Conservation (phyloP, 164 flowering plant genomes). For the Piper longum region DNA sequence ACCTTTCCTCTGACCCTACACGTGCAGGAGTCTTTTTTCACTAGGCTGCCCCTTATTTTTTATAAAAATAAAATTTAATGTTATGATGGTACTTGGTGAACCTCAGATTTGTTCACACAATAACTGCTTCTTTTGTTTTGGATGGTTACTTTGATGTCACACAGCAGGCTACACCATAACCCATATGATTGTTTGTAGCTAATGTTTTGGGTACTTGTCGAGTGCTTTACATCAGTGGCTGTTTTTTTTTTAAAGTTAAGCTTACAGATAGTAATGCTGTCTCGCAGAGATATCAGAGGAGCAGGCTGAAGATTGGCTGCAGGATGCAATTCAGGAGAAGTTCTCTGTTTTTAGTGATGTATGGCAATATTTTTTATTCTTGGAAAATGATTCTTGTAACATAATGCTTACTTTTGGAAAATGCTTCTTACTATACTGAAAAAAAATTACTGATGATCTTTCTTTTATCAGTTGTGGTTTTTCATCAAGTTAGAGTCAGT, state of each 20-base stretch:
- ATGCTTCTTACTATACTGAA: background rate
- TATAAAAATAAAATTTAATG: too few relatives aligned
- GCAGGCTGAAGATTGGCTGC: slow-evolving; percentile 90
- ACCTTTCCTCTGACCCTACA: too few relatives aligned
- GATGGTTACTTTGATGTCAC: too few relatives aligned
- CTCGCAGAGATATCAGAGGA: slow-evolving; percentile 80
- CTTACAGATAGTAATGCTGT: background rate
- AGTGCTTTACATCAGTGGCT: background rate
- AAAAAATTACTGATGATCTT: background rate
- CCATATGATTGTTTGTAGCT: too few relatives aligned
- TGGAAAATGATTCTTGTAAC: too few relatives aligned
- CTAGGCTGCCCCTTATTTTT: too few relatives aligned
- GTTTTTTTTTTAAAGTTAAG: background rate
- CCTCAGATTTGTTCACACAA: too few relatives aligned
- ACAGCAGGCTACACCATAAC: too few relatives aligned
- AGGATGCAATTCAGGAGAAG: slow-evolving; percentile 88
- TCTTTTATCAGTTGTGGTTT: background rate
- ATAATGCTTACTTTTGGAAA: too few relatives aligned
- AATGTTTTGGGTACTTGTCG: background rate
- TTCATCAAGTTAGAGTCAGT: background rate
- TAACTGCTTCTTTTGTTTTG: too few relatives aligned
- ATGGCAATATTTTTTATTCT: slow-evolving; percentile 12
- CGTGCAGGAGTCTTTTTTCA: too few relatives aligned
- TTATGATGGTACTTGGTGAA: too few relatives aligned
- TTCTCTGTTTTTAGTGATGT: slow-evolving; percentile 91